Conservation (phyloP, 1,284 basidiomycete species). For the Coniferiporia sulphurascens region DNA sequence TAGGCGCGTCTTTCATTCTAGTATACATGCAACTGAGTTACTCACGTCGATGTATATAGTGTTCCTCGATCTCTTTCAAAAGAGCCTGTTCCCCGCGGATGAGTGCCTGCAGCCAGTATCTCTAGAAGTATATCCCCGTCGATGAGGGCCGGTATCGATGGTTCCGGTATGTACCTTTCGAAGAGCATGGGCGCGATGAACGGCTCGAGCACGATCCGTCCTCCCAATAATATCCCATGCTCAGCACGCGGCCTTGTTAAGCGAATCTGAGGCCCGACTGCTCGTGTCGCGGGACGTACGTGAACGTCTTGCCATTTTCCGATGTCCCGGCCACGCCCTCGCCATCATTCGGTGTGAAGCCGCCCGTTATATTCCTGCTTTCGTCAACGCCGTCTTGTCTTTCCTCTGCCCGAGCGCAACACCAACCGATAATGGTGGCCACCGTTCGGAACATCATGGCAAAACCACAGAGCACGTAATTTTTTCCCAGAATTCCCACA, state of each 20-base stretch:
- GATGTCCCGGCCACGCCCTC: constrained; percentile 59
- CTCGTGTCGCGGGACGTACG: constrained; percentile 69
- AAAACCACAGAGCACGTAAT: constrained; percentile 24
- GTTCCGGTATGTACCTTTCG: constrained; percentile 40
- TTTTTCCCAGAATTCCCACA: neutral
- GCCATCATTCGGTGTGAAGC: constrained; percentile 37
- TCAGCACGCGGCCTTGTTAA: constrained; percentile 64
- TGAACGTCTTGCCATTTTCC: constrained; percentile 61
- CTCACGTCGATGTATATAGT: constrained; percentile 65
- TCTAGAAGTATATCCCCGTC: constrained; percentile 78
- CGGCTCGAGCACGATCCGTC: constrained; percentile 56
- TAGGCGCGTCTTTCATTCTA: constrained; percentile 25
- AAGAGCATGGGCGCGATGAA: constrained; percentile 55
- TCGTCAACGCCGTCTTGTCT: constrained; percentile 18
- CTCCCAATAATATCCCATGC: constrained; percentile 54
- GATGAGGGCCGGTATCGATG: constrained; percentile 31
- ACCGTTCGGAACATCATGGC: constrained; percentile 38
- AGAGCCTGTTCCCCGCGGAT: constrained; percentile 46
- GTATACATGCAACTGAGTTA: constrained; percentile 32
- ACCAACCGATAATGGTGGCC: constrained; percentile 45
- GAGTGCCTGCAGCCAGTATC: constrained; percentile 63
- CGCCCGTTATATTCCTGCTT: constrained; percentile 9
- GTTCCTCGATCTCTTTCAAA: constrained; percentile 67
- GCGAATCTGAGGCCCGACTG: constrained; percentile 46
- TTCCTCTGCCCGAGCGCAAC: constrained; percentile 45